Conservation (phyloP, 1,284 basidiomycete genomes). For the Polyporus tsugae region DNA sequence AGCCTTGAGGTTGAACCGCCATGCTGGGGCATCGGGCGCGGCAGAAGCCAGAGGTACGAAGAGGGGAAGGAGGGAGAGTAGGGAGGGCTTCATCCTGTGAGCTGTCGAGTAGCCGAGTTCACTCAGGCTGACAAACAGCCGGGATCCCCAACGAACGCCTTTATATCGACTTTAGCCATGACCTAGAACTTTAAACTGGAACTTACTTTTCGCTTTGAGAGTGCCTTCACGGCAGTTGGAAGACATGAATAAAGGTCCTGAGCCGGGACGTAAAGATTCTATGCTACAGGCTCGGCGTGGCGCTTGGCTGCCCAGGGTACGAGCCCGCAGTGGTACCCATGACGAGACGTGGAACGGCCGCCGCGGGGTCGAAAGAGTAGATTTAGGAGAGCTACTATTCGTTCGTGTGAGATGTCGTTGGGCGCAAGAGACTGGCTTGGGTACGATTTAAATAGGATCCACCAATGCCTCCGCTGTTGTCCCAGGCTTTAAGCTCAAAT, state of each 20-base stretch:
- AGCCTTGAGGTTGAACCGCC: conserved; percentile 37
- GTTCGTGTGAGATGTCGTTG: background rate
- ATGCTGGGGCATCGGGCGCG: conserved; percentile 7
- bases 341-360: background rate
- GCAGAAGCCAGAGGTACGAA: conserved; percentile 3
- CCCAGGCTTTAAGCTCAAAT: background rate
- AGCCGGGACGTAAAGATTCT: background rate
- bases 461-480: background rate
- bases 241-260: background rate
- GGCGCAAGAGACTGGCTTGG: background rate
- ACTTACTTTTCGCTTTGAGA: background rate
- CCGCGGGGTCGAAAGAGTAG: background rate
- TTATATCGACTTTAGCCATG: background rate
- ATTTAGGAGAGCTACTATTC: background rate
- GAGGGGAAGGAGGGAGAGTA: background rate
- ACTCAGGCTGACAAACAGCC: background rate
- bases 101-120: background rate
- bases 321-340: background rate
- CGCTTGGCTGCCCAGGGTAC: background rate
- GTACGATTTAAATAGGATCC: background rate
- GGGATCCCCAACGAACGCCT: background rate
- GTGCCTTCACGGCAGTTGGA: background rate
- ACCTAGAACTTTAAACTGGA: background rate
- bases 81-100: background rate
- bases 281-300: background rate